A percentile compares a stretch with the other conserved stretches of the same genome.
Conservation (phyloP, 176 grass and related monocot species). For the Aegilops speltoides region DNA sequence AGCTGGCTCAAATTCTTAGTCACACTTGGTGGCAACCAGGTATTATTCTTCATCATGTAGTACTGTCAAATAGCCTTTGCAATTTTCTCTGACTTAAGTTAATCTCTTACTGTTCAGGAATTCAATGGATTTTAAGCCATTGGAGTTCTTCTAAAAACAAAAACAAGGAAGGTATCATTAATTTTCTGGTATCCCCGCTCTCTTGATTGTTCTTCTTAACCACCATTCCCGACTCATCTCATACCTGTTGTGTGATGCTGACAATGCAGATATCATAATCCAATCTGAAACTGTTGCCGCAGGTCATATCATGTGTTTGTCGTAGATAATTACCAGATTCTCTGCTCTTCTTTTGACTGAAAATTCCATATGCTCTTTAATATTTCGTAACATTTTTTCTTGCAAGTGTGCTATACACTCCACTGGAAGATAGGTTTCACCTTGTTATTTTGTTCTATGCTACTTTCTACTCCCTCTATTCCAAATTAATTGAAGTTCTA, state of each 20-base stretch:
- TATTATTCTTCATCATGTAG: conserved; percentile 25
- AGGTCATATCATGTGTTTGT: neutral
- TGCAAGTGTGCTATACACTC: neutral
- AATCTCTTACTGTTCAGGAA: conserved; percentile 14
- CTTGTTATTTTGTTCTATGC: neutral
- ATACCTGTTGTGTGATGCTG: neutral
- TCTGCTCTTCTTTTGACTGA: neutral
- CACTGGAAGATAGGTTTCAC: neutral
- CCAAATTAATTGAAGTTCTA: too few species aligned
- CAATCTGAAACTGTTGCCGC: neutral
- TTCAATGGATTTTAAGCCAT: conserved; percentile 24
- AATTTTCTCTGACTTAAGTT: neutral
- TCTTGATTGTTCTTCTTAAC: conserved; percentile 5
- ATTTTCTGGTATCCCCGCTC: neutral
- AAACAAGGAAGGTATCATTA: neutral
- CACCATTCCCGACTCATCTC: neutral
- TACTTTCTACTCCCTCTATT: neutral
- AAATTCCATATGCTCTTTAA: neutral
- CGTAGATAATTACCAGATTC: neutral
- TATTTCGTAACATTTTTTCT: neutral
- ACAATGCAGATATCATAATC: neutral
- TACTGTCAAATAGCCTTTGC: neutral
- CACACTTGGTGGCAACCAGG: conserved; percentile 27
- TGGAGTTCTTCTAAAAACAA: neutral
- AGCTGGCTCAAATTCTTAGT: conserved; percentile 3